Conservation (phyloP, 345 rosid genomes). For the Corymbia maculata region DNA sequence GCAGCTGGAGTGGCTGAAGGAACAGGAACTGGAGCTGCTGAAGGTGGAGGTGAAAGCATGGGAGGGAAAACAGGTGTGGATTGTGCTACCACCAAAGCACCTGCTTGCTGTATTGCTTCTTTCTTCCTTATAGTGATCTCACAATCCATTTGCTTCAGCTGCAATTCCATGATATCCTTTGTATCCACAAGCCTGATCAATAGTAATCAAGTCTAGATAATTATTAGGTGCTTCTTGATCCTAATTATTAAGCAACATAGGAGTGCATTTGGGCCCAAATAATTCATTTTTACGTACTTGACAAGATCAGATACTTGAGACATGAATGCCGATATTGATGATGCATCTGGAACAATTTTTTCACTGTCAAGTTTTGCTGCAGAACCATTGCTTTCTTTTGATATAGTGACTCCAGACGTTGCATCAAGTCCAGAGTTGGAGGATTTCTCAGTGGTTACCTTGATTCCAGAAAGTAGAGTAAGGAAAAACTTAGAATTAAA, state of each 20-base stretch:
- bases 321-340: constrained; percentile 67
- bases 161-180: constrained; percentile 73
- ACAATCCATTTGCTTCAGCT: constrained; percentile 76
- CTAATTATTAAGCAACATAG: background rate
- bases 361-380: constrained; percentile 2
- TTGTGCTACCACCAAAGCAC: constrained; percentile 18
- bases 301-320: constrained; percentile 74
- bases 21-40: constrained; percentile 13
- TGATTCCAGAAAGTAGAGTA: background rate
- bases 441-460: constrained; percentile 41
- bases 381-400: constrained; percentile 25
- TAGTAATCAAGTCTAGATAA: background rate
- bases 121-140: constrained; percentile 75
- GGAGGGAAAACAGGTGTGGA: constrained; percentile 26
- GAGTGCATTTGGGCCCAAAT: background rate
- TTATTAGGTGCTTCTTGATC: background rate
- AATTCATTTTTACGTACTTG: constrained; percentile 45
- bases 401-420: constrained; percentile 6
- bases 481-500: background rate
- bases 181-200: constrained; percentile 86
- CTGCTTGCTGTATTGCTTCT: constrained; percentile 66
- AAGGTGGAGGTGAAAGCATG: constrained; percentile 26
- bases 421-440: constrained; percentile 39
- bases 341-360: constrained; percentile 35
- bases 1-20: constrained; percentile 20